phyloP scores from a whole-genome alignment of 1,284 basidiomycete genomes.

The Ceratobasidium sp. region DNA sequence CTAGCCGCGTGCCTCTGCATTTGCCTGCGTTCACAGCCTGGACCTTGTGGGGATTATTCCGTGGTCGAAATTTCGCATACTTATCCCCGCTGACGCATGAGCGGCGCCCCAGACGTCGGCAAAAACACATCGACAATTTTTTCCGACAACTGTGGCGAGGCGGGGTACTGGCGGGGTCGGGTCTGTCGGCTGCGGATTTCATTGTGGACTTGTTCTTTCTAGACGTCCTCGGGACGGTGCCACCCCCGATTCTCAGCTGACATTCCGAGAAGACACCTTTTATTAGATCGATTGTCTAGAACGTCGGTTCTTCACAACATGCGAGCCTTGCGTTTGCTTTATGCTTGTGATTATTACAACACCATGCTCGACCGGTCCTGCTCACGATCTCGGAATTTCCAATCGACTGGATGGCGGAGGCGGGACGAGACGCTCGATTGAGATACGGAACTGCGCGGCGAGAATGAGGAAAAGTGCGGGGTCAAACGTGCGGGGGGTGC shows the following conservation, averaged over 20 bases:
- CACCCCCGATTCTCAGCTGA: conserved; percentile 32
- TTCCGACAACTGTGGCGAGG: background rate
- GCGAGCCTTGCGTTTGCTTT: background rate
- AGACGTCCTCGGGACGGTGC: background rate
- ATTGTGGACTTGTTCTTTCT: background rate
- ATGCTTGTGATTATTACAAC: conserved; percentile 10
- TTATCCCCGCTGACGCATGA: conserved; percentile 22
- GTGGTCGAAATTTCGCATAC: background rate
- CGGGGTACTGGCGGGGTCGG: conserved; percentile 5
- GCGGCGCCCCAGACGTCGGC: conserved; percentile 9
- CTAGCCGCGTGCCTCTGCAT: conserved; percentile 14
- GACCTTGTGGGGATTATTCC: background rate
- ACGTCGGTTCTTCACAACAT: background rate
- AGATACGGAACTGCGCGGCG: conserved; percentile 2
- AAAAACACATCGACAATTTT: background rate
- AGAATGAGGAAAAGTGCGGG: conserved; percentile 5
- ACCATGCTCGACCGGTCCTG: background rate
- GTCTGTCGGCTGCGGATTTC: background rate
- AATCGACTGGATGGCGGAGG: background rate
- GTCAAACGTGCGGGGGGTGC: conserved; percentile 6
- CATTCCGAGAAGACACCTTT: conserved; percentile 6
- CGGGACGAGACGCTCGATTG: background rate
- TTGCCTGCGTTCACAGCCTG: conserved; percentile 6
- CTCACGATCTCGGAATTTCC: background rate
- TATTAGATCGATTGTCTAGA: conserved; percentile 11